phyloP scores from a whole-genome alignment of 371 early-diverging fungal species.

The Rhizomucor miehei region DNA sequence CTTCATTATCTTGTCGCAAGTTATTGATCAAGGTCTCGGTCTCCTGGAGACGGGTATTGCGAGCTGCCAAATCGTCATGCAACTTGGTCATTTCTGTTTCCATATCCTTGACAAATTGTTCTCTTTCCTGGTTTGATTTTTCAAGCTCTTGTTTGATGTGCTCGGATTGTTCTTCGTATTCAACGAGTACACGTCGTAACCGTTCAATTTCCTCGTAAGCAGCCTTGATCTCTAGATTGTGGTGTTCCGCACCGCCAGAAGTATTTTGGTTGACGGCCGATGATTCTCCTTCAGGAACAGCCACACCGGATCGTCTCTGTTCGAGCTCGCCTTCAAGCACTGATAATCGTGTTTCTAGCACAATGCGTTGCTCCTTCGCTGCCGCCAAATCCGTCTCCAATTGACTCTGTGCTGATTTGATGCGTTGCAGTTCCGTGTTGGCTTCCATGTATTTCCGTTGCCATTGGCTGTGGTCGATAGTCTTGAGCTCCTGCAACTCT shows the following conservation, averaged over 20 bases:
- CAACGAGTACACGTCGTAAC: background rate
- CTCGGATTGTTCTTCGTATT: constrained; percentile 4
- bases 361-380: constrained; percentile 12
- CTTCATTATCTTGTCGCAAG: background rate
- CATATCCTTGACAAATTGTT: background rate
- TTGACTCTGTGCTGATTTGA: constrained; percentile 5
- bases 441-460: constrained; percentile 11
- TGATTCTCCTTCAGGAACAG: too few species aligned
- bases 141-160: constrained; percentile 4
- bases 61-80: constrained; percentile 1
- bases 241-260: background rate
- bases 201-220: background rate
- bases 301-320: background rate
- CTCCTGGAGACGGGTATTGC: constrained; percentile 2
- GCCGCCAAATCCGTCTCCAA: constrained; percentile 17
- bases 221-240: background rate
- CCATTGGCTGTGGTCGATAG: constrained; percentile 16
- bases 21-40: background rate
- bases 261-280: background rate
- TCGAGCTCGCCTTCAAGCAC: background rate
- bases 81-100: background rate
- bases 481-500: constrained; percentile 4
- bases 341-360: constrained; percentile 10
- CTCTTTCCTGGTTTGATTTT: constrained; percentile 4
- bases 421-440: constrained; percentile 9